Evolutionary conservation across 164 flowering plant species (phyloP), one percentile per base, ranked within the genome.

Genomic region (Vitis cinerea): DNA sequence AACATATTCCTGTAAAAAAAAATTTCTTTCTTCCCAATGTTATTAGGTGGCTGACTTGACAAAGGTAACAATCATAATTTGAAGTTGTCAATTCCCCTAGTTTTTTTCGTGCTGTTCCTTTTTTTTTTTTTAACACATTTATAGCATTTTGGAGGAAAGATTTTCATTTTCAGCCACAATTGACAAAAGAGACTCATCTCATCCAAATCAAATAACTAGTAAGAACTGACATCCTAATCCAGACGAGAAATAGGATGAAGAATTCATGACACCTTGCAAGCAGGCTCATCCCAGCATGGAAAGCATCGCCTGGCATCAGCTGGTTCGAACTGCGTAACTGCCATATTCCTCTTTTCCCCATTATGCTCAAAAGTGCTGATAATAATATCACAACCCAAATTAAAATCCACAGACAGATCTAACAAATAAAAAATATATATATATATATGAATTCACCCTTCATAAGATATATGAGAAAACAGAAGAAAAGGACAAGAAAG

Each of bases 211-310:
- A 3, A 15, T 15, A 9, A 66, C 44, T 9, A 54, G 60, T 8
- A 31, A n/a, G 57, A 29, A 3, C 14, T 19, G 51, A 4, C 55
- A 23, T 51, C 14, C 15, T 6, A 65, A 10, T n/a, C 15, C 51
- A 29, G 14, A 50, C 2, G 52, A 54, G 53, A 59, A 10, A 53
- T 17, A 27, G 12, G 12, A 29, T n/a, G 0, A 30, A 59, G 52
- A 11, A 29, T 30, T 3, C 29, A 19, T 13, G 74, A 15, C n/a
- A 95, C 99, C 99, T 96, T 96, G 72, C 80, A 75, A 78, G 97
- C 90, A 66, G 99, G 99, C 76, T 96, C 99, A 75, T 96, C 99
- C 99, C 99, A 96, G 68, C 99, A 96, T 2, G 99, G 99, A 71
- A 96, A 93, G 81, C 99, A 96, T 15, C 94, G 81, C 71, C 99